Evolutionary conservation across 345 rosid species (phyloP).

Genomic region (Lenwebbia sp.): DNA sequence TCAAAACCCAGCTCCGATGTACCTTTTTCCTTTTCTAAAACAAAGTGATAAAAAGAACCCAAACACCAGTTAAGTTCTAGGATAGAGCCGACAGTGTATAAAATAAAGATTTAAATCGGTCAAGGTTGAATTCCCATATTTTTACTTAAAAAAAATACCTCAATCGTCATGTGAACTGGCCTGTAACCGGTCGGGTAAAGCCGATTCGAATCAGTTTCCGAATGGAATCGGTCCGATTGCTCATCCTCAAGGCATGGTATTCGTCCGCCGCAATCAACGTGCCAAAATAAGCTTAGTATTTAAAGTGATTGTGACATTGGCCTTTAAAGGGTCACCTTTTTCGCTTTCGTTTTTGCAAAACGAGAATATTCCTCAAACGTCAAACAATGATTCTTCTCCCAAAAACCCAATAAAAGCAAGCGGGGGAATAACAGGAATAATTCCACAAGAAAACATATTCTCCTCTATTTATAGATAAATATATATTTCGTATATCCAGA

Average conservation of each 20-base stretch:
- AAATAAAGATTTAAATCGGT: background rate
- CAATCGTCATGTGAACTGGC: accelerated
- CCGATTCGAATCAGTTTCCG: background rate
- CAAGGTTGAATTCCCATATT: background rate
- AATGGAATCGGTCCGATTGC: background rate
- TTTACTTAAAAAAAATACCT: background rate
- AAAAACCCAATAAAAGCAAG: background rate
- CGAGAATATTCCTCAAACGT: background rate
- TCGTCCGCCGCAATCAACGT: background rate
- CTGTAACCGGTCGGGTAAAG: accelerated
- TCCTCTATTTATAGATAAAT: background rate
- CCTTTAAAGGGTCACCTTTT: background rate
- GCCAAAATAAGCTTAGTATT: background rate
- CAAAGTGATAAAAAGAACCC: background rate
- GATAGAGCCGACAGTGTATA: background rate
- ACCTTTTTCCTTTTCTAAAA: background rate
- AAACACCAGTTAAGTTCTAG: background rate
- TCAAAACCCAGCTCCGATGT: background rate
- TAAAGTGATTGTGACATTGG: background rate
- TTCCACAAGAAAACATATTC: background rate
- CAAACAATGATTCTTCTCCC: background rate
- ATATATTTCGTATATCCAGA: background rate
- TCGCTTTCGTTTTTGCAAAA: background rate
- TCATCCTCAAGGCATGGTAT: background rate
- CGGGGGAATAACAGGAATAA: background rate